phyloP scores from a whole-genome alignment of 306 rosid genomes.

The Calophaca sinica region DNA sequence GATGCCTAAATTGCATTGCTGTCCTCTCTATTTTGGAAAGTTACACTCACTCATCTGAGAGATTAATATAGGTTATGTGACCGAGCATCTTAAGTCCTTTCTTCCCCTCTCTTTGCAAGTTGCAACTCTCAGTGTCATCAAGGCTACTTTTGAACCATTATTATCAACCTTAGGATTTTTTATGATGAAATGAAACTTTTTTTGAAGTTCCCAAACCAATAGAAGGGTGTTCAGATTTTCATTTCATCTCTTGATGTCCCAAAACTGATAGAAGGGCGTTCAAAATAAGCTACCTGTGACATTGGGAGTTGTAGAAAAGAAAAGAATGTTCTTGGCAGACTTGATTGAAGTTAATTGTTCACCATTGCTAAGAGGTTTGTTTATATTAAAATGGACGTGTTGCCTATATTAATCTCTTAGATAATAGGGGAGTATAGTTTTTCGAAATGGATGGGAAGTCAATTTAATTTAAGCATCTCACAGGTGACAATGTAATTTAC shows the following conservation, averaged over 20 bases:
- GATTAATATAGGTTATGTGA: not conserved
- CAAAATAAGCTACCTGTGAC: not conserved
- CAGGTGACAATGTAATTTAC: constrained; percentile 2
- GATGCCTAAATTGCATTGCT: not conserved
- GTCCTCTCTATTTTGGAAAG: not conserved
- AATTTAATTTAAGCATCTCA: constrained; percentile 17
- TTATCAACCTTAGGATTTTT: not conserved
- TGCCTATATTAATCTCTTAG: constrained; percentile 4
- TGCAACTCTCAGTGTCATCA: not conserved
- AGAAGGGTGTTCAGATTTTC: not conserved
- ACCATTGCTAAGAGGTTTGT: not conserved
- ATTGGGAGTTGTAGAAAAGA: not conserved
- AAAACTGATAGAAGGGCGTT: not conserved
- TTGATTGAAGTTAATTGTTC: not conserved
- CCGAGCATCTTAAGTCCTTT: not conserved
- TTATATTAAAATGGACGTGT: not conserved
- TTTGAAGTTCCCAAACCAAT: constrained; percentile 4
- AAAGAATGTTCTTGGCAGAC: not conserved
- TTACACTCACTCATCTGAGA: not conserved
- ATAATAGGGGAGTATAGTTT: not conserved
- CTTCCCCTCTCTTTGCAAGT: not conserved
- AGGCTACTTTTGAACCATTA: not conserved
- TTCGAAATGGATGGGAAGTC: constrained; percentile 18
- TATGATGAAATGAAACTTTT: not conserved
- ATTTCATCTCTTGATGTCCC: constrained; percentile 1